These are phyloP conservation scores for Triglochin maritima DNA, from an alignment of 106 monocot species.

Conservation along the genomic window DNA sequence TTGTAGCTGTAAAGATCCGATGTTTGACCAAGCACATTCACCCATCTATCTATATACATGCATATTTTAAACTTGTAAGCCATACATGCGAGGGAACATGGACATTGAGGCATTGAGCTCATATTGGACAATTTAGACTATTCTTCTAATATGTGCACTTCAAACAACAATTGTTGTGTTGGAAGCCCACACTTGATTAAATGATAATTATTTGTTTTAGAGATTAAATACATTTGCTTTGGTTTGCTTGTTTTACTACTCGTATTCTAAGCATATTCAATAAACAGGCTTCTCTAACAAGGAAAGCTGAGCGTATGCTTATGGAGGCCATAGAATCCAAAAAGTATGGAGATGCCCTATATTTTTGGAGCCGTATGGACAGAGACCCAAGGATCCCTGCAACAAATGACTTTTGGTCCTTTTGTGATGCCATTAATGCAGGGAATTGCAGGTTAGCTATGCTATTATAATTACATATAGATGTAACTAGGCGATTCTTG, in stretches of 20 bases:
- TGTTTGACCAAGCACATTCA: too few relatives aligned
- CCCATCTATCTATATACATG: too few relatives aligned
- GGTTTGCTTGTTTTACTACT: not conserved
- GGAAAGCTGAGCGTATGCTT: conserved; percentile 53
- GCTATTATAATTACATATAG: not conserved
- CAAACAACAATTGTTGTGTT: too few relatives aligned
- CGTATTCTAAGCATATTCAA: not conserved
- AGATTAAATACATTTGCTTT: not conserved
- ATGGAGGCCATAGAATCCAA: conserved; percentile 41
- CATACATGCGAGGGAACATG: too few relatives aligned
- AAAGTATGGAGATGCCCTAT: conserved; percentile 75
- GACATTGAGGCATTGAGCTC: too few relatives aligned
- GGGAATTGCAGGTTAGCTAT: conserved; percentile 81
- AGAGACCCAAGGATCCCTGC: conserved; percentile 56
- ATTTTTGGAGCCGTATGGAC: conserved; percentile 90
- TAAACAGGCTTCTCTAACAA: conserved; percentile 51
- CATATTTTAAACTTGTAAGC: too few relatives aligned
- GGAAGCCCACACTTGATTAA: too few relatives aligned
- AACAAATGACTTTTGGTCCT: conserved; percentile 71
- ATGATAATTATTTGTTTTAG: too few relatives aligned
- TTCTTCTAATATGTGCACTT: too few relatives aligned
- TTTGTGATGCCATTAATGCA: conserved; percentile 96
- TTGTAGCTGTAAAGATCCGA: too few relatives aligned
- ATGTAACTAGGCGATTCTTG: not conserved
- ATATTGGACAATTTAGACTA: too few relatives aligned